phyloP scores from a whole-genome alignment of 73 alveolate species.

The Diophrys sp. region DNA sequence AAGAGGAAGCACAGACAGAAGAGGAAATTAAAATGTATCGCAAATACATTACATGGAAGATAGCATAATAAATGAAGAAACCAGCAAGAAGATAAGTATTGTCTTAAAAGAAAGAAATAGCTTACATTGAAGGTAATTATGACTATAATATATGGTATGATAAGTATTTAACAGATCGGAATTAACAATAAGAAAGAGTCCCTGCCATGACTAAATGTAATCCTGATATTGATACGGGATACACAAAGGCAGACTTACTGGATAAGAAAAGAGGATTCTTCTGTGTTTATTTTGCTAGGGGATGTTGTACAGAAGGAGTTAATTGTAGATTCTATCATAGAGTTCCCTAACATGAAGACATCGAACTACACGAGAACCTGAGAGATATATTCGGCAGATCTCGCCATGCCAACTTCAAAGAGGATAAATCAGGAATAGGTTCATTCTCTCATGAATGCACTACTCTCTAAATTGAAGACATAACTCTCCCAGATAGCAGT shows the following conservation, averaged over 20 bases:
- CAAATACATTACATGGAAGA: slow-evolving; percentile 52
- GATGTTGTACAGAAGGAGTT: slow-evolving; percentile 98
- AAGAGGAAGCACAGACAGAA: slow-evolving; percentile 19
- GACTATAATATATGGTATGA: slow-evolving; percentile 99
- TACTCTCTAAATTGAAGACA: slow-evolving; percentile 85
- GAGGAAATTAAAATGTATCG: slow-evolving; percentile 49
- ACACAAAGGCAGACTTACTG: slow-evolving; percentile 93
- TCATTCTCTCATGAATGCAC: slow-evolving; percentile 92
- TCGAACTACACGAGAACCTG: slow-evolving; percentile 80
- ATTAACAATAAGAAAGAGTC: slow-evolving; percentile 73
- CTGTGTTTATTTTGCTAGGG: slow-evolving; percentile 93
- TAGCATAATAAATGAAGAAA: slow-evolving; percentile 74
- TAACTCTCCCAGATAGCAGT: slow-evolving; percentile 78
- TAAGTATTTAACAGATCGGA: slow-evolving; percentile 91
- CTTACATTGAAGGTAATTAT: slow-evolving; percentile 96
- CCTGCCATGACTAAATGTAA: slow-evolving; percentile 91
- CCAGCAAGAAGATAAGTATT: slow-evolving; percentile 96
- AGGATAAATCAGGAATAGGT: slow-evolving; percentile 97
- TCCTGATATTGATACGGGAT: slow-evolving; percentile 95
- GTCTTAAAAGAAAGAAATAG: slow-evolving; percentile 84
- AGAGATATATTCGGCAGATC: slow-evolving; percentile 97
- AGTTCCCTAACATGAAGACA: slow-evolving; percentile 90
- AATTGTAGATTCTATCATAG: slow-evolving; percentile 96
- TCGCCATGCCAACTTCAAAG: slow-evolving; percentile 88
- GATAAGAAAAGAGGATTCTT: slow-evolving; percentile 79